A percentile compares a stretch with the other conserved stretches of the same genome.
These are phyloP conservation scores for Diaporthe eres DNA, from an alignment of 2,329 filamentous ascomycete species.

Conservation along the genomic window DNA sequence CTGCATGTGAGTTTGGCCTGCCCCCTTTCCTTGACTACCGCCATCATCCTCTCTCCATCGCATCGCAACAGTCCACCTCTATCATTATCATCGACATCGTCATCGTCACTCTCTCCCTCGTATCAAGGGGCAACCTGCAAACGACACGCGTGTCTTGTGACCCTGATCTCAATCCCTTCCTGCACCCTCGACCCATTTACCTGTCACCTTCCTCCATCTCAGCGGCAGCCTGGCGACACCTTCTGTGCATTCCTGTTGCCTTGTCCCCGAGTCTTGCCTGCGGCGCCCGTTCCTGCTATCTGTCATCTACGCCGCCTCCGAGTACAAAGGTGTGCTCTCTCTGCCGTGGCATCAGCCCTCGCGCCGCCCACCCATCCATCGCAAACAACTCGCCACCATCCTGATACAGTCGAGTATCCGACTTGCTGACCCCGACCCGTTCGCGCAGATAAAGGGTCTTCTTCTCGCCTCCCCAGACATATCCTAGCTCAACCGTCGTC, in stretches of 20 bases:
- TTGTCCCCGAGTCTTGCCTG: conserved; percentile 39
- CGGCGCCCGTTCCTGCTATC: conserved; percentile 36
- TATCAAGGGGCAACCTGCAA: conserved; percentile 22
- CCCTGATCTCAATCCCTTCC: conserved; percentile 18
- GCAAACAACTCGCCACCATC: conserved; percentile 31
- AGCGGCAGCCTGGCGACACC: conserved; percentile 40
- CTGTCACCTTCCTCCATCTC: conserved; percentile 28
- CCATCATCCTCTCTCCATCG: conserved; percentile 7
- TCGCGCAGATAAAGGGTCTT: conserved; percentile 37
- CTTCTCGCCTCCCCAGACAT: conserved; percentile 14
- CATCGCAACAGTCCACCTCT: conserved; percentile 29
- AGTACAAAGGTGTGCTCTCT: conserved; percentile 32
- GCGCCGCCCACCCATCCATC: conserved; percentile 10
- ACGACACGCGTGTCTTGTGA: conserved; percentile 30
- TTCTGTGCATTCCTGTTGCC: conserved; percentile 28
- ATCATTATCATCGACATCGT: conserved; percentile 33
- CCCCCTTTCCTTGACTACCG: conserved; percentile 21
- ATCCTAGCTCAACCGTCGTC: conserved; percentile 41
- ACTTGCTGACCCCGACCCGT: conserved; percentile 34
- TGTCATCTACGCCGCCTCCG: conserved; percentile 40
- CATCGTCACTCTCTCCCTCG: conserved; percentile 18
- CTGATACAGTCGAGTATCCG: background rate
- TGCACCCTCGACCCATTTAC: conserved; percentile 15
- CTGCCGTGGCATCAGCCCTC: conserved; percentile 8
- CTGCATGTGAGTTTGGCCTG: conserved; percentile 36